Evolutionary conservation across 2,329 filamentous ascomycete genomes (phyloP).

Genomic region (Rhinocladiella similis): DNA sequence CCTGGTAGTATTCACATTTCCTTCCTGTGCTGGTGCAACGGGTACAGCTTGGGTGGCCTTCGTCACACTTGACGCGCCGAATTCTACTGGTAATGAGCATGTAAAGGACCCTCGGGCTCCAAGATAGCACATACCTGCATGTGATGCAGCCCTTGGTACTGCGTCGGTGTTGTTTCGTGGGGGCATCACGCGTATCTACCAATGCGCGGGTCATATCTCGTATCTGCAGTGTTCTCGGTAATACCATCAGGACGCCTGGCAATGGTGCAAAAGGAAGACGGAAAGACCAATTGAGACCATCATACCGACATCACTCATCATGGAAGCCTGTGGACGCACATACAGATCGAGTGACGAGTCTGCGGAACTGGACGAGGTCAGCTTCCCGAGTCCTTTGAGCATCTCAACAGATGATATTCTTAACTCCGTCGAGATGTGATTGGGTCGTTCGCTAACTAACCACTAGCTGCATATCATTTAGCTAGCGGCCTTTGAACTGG

Average conservation of each 20-base stretch:
- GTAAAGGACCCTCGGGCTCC: not conserved
- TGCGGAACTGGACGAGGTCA: too few species aligned
- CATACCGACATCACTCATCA: too few species aligned
- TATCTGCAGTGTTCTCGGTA: too few species aligned
- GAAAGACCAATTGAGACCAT: too few species aligned
- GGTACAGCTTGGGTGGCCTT: constrained; percentile 36
- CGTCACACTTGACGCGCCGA: constrained; percentile 30
- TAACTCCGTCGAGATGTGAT: constrained; percentile 7
- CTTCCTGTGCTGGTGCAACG: constrained; percentile 39
- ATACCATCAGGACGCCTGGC: too few species aligned
- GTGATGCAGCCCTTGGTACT: constrained; percentile 23
- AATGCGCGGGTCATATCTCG: not conserved
- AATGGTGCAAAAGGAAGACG: too few species aligned
- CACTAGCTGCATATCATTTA: constrained; percentile 19
- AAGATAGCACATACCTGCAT: constrained; percentile 14
- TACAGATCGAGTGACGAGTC: too few species aligned
- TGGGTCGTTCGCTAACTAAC: constrained; percentile 21
- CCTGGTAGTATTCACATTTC: constrained; percentile 40
- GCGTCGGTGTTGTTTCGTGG: not conserved
- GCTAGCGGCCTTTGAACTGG: not conserved
- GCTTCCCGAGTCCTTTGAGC: not conserved
- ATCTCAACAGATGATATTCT: not conserved
- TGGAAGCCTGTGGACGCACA: too few species aligned
- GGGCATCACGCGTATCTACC: not conserved
- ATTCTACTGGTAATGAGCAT: constrained; percentile 6